Evolutionary conservation across 768 basidiomycete species (phyloP).

Genomic region (Rubroboletus satanas): DNA sequence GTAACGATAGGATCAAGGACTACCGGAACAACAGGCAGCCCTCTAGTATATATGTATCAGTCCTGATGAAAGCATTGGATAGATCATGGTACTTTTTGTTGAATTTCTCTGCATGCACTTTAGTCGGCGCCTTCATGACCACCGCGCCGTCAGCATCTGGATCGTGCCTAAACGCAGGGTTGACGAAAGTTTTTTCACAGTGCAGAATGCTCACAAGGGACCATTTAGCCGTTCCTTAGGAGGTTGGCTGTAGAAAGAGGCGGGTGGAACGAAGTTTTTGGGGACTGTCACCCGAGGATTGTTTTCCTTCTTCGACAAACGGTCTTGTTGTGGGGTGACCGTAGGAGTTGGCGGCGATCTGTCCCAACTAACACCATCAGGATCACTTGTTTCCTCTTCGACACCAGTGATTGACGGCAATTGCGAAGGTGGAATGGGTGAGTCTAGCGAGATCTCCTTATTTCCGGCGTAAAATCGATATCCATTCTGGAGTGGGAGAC

Average conservation of each 20-base stretch:
- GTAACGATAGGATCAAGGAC: conserved; percentile 88
- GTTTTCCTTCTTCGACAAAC: conserved; percentile 21
- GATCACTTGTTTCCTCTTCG: conserved; percentile 27
- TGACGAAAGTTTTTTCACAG: background rate
- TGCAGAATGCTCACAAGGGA: conserved; percentile 17
- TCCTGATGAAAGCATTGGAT: background rate
- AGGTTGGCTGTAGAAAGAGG: conserved; percentile 58
- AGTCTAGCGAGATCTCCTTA: conserved; percentile 61
- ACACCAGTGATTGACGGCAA: conserved; percentile 44
- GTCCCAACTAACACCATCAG: conserved; percentile 14
- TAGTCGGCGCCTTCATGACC: conserved; percentile 77
- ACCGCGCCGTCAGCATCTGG: conserved; percentile 73
- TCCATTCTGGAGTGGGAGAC: conserved; percentile 41
- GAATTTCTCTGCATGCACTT: conserved; percentile 58
- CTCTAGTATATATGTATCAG: conserved; percentile 37
- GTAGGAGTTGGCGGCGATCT: conserved; percentile 14
- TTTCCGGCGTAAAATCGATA: conserved; percentile 46
- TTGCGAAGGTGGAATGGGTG: conserved; percentile 44
- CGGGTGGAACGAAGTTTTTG: conserved; percentile 45
- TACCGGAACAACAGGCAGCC: conserved; percentile 66
- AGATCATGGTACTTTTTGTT: conserved; percentile 59
- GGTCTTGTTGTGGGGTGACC: background rate
- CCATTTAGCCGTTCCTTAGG: conserved; percentile 28
- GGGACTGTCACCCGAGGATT: conserved; percentile 9
- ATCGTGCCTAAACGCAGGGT: conserved; percentile 54